A percentile compares a stretch with the other conserved stretches of the same genome.
These are phyloP conservation scores for Paraurostyla sp. DNA, from an alignment of 73 alveolate species.

Conservation along the genomic window DNA sequence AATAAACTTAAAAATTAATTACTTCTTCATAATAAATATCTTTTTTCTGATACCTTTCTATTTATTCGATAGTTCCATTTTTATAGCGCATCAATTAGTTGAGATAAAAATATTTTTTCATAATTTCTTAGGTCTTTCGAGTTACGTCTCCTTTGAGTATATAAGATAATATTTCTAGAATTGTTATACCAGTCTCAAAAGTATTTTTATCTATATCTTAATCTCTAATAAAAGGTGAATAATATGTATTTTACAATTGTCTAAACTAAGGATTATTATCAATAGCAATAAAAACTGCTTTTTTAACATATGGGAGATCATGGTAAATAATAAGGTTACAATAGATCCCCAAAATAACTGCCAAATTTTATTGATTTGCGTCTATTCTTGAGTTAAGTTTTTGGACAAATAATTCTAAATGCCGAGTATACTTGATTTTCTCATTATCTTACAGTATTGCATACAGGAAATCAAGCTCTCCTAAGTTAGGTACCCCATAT, in stretches of 20 bases:
- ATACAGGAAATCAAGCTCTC: not conserved
- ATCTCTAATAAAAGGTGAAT: not conserved
- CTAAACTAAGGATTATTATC: not conserved
- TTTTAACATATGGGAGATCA: conserved; percentile 38
- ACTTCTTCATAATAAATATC: conserved; percentile 5
- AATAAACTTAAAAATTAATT: too few relatives aligned
- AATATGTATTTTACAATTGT: not conserved
- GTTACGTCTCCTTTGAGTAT: conserved; percentile 20
- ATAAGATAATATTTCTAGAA: conserved; percentile 5
- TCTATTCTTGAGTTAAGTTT: not conserved
- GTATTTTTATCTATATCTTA: not conserved
- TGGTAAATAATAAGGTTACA: not conserved
- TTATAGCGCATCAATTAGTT: not conserved
- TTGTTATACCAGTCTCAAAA: conserved; percentile 23
- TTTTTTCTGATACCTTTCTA: not conserved
- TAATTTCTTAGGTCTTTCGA: conserved; percentile 6
- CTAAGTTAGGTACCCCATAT: not conserved
- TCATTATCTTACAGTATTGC: not conserved
- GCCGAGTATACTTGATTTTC: conserved; percentile 9
- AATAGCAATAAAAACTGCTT: conserved; percentile 12
- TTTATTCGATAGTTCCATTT: not conserved
- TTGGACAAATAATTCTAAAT: not conserved
- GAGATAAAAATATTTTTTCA: conserved; percentile 7
- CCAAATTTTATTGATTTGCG: not conserved
- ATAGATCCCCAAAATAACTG: conserved; percentile 22